Conservation (phyloP, 345 rosid genomes). For the Corchorus capsularis region DNA sequence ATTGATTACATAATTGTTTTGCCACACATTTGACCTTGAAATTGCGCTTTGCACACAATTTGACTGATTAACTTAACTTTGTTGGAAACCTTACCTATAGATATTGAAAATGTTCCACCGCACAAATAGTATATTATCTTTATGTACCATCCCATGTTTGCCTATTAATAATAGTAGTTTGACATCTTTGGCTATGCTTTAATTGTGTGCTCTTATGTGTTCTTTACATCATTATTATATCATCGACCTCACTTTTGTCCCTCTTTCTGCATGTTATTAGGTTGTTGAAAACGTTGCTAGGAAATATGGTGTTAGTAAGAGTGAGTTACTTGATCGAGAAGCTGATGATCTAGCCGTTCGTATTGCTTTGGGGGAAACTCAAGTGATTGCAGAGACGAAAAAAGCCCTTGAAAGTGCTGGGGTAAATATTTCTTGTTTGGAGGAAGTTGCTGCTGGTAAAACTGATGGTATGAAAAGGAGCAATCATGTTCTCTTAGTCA, state of each 20-base stretch:
- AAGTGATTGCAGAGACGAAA: slow-evolving; percentile 92
- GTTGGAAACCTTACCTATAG: neutral
- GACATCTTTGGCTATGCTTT: slow-evolving; percentile 8
- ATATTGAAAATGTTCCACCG: slow-evolving; percentile 11
- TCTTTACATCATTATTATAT: slow-evolving; percentile 10
- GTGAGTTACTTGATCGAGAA: slow-evolving; percentile 89
- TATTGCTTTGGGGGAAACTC: slow-evolving; percentile 93
- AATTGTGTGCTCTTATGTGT: neutral
- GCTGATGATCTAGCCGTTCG: slow-evolving; percentile 96
- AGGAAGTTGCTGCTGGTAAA: slow-evolving; percentile 65
- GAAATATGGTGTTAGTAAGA: slow-evolving; percentile 81
- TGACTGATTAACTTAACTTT: neutral
- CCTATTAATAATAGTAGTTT: neutral
- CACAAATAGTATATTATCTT: neutral
- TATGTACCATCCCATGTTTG: neutral
- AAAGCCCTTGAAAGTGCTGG: slow-evolving; percentile 80
- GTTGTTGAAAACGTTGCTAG: slow-evolving; percentile 85
- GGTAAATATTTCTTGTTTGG: slow-evolving; percentile 67
- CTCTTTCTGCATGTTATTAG: slow-evolving; percentile 37
- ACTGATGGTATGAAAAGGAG: slow-evolving; percentile 68
- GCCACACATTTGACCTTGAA: neutral
- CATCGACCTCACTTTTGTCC: neutral
- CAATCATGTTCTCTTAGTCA: slow-evolving; percentile 78
- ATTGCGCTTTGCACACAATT: neutral
- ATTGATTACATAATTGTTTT: neutral